Conservation (phyloP, 306 rosid species). For the Malus fusca region DNA sequence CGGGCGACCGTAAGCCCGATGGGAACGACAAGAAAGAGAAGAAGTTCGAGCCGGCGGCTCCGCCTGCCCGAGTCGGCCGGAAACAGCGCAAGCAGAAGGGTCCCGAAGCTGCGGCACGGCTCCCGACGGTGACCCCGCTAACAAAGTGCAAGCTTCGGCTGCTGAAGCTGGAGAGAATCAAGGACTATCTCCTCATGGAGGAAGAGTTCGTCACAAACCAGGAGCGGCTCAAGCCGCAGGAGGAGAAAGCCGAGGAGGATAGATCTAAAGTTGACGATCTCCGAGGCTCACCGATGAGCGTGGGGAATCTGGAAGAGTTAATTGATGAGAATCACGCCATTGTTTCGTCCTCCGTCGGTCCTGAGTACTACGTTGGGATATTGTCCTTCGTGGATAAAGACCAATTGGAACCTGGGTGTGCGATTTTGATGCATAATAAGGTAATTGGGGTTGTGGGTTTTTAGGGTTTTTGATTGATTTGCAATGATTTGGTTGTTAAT, state of each 20-base stretch:
- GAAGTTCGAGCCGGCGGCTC: constrained; percentile 91
- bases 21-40: constrained; percentile 83
- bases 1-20: constrained; percentile 75
- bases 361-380: constrained; percentile 90
- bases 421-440: constrained; percentile 95
- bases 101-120: constrained; percentile 79
- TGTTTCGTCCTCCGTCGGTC: constrained; percentile 95
- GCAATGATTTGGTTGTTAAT: background rate
- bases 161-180: constrained; percentile 77
- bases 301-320: constrained; percentile 84
- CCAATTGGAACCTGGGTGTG: constrained; percentile 95
- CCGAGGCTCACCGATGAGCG: constrained; percentile 96
- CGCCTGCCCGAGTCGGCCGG: constrained; percentile 84
- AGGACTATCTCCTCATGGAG: constrained; percentile 89
- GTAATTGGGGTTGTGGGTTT: constrained; percentile 29
- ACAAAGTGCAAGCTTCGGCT: constrained; percentile 84
- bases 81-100: constrained; percentile 93
- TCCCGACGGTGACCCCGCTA: constrained; percentile 75
- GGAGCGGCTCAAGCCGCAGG: constrained; percentile 91
- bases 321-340: constrained; percentile 96
- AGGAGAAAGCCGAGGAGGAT: constrained; percentile 97
- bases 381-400: constrained; percentile 94
- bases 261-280: constrained; percentile 97
- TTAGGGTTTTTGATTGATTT: background rate
- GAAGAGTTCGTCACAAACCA: constrained; percentile 93